Conservation (phyloP, 2,329 filamentous ascomycete genomes). For the Dendryphion nanum region DNA sequence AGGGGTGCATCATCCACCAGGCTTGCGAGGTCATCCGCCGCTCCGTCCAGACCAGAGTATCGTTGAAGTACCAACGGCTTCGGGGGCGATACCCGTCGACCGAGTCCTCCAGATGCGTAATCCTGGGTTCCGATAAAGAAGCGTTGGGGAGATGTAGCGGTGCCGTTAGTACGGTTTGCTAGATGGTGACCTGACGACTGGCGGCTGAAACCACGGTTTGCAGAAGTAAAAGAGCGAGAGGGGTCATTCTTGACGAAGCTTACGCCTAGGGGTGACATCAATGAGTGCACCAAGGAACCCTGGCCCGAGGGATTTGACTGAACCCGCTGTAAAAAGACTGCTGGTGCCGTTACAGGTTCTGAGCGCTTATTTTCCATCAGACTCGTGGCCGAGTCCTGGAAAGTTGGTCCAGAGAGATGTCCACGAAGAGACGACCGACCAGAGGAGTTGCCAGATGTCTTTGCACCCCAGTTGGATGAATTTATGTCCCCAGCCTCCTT, state of each 20-base stretch:
- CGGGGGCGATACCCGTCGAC: no score
- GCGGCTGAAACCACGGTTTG: background rate
- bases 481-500: slow-evolving; percentile 22
- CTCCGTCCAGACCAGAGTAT: slow-evolving; percentile 37
- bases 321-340: background rate
- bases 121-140: slow-evolving; percentile 8
- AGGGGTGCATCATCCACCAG: slow-evolving; percentile 17
- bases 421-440: slow-evolving; percentile 27
- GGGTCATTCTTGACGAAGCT: background rate
- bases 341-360: background rate
- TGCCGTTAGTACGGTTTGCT: background rate
- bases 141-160: slow-evolving; percentile 14
- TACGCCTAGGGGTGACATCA: background rate
- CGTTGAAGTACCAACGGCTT: slow-evolving; percentile 17
- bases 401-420: slow-evolving; percentile 19
- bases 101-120: background rate
- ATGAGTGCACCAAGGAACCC: background rate
- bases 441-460: slow-evolving; percentile 2
- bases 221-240: no score
- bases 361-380: slow-evolving; percentile 29
- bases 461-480: slow-evolving; percentile 9
- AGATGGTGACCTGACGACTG: background rate
- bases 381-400: slow-evolving; percentile 28
- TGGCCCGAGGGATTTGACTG: background rate
- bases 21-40: slow-evolving; percentile 39